A percentile compares a stretch with the other conserved stretches of the same genome.
These are phyloP conservation scores for Beta vulgaris DNA, from an alignment of 148 eudicot species.

Conservation along the genomic window DNA sequence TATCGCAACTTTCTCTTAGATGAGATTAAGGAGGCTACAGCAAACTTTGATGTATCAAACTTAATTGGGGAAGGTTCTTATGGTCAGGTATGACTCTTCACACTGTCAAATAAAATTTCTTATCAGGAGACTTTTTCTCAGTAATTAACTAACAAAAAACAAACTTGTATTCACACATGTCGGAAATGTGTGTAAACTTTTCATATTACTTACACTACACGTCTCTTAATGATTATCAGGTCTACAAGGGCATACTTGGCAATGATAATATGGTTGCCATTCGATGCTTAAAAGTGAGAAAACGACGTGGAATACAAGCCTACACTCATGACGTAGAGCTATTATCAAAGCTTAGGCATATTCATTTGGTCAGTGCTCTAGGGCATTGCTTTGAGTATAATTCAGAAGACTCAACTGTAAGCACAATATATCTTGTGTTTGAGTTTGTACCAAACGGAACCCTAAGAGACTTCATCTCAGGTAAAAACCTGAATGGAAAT, in stretches of 20 bases:
- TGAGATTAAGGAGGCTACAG: slow-evolving; percentile 70
- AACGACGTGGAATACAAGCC: slow-evolving; percentile 47
- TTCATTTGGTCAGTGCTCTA: slow-evolving; percentile 60
- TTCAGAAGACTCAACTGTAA: slow-evolving; percentile 58
- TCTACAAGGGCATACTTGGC: slow-evolving; percentile 56
- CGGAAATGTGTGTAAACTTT: neutral
- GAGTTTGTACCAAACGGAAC: slow-evolving; percentile 71
- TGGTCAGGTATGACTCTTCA: slow-evolving; percentile 46
- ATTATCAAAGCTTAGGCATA: slow-evolving; percentile 70
- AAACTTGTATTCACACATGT: neutral
- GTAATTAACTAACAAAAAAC: neutral
- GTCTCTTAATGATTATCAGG: slow-evolving; percentile 29
- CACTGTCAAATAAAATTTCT: neutral
- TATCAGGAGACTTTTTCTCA: neutral
- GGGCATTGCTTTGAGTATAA: slow-evolving; percentile 79
- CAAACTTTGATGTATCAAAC: slow-evolving; percentile 40
- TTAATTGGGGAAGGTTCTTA: slow-evolving; percentile 57
- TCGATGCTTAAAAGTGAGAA: slow-evolving; percentile 63
- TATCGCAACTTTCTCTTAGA: slow-evolving; percentile 61
- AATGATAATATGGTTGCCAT: slow-evolving; percentile 58
- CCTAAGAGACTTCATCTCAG: slow-evolving; percentile 51
- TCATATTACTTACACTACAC: neutral
- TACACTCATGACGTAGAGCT: slow-evolving; percentile 71
- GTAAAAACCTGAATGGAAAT: slow-evolving; percentile 25
- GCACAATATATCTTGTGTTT: slow-evolving; percentile 50